A percentile compares a stretch with the other conserved stretches of the same genome.
These are phyloP conservation scores for Ogataea parapolymorpha DNA, from an alignment of 805 yeast genomes.

Conservation along the genomic window DNA sequence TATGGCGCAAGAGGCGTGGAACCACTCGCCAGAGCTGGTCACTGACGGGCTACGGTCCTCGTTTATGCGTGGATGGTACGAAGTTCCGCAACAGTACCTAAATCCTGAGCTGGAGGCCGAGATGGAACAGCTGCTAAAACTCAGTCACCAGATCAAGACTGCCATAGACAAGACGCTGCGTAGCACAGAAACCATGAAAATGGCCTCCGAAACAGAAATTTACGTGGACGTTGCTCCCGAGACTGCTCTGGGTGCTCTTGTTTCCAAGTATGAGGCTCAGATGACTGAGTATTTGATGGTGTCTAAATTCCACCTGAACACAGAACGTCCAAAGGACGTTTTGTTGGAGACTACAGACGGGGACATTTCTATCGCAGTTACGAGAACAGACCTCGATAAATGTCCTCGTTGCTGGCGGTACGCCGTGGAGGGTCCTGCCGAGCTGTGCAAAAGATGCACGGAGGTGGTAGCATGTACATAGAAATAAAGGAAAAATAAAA, in stretches of 20 bases:
- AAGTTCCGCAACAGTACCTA: conserved; percentile 34
- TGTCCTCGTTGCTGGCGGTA: conserved; percentile 97
- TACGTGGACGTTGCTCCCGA: conserved; percentile 27
- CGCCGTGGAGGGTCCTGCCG: conserved; percentile 47
- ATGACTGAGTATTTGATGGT: conserved; percentile 59
- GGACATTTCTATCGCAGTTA: not conserved
- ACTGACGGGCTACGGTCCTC: conserved; percentile 39
- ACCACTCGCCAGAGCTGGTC: conserved; percentile 40
- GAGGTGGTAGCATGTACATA: conserved; percentile 31
- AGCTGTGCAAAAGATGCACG: conserved; percentile 66
- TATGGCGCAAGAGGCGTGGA: conserved; percentile 87
- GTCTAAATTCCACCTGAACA: conserved; percentile 48
- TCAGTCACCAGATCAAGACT: conserved; percentile 49
- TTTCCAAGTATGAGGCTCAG: conserved; percentile 37
- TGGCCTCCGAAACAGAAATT: conserved; percentile 58
- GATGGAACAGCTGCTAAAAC: conserved; percentile 42
- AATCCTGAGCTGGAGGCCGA: conserved; percentile 39
- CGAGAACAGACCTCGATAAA: conserved; percentile 39
- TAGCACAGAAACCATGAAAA: conserved; percentile 46
- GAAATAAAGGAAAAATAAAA: not conserved
- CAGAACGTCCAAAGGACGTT: not conserved
- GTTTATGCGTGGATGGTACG: conserved; percentile 43
- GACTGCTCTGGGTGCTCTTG: conserved; percentile 9
- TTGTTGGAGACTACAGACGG: not conserved
- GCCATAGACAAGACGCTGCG: conserved; percentile 56